Evolutionary conservation across 441 rosid genomes (phyloP), one percentile per base, ranked within the genome.

Genomic region (Corymbia calophylla): DNA sequence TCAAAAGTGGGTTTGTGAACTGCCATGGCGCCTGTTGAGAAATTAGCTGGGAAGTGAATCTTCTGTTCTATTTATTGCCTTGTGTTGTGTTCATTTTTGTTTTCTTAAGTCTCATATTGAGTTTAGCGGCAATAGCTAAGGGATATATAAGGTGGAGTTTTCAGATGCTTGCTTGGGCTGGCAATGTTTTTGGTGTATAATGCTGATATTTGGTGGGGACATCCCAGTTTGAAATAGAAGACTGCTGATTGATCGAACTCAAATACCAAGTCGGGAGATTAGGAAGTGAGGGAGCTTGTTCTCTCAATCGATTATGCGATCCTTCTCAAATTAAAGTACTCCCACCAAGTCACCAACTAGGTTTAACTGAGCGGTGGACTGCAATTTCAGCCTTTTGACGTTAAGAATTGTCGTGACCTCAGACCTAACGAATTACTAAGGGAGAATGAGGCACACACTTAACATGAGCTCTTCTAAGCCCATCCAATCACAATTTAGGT

Each of bases 371-470:
- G 55, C 19, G 18, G 19, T 53, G 19, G 55, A 53, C 55, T 53
- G 55, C 19, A 53, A 53, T 53, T 53, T 53, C 55, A 53, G 19
- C 5, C 19, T 53, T 16, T 53, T 16, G 55, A 53, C 55, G 16
- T 16, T 53, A 39, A 53, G 55, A 53, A 53, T 53, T 53, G 55
- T 53, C 14, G 29, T 9, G 64, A 58, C n/a, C 29, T 58, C 44
- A 39, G 44, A 39, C 11, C 58, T 54, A 54, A 54, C 1, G 8
- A 21, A 54, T 54, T 18, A 8, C 1, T 54, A 7, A 54, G 58
- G 1, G 18, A 3, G 58, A 54, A 54, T 1, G 21, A 54, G 4
- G 4, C 58, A 17, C 4, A 0, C 0, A 21, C 18, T 18, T 18
- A 7, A 54, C 58, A 3, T 3, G 3, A 3, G 58, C 23, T 54